A percentile compares a stretch with the other conserved stretches of the same genome.
phyloP scores from a whole-genome alignment of 441 rosid genomes.

The Pelargonium cotyledonis region DNA sequence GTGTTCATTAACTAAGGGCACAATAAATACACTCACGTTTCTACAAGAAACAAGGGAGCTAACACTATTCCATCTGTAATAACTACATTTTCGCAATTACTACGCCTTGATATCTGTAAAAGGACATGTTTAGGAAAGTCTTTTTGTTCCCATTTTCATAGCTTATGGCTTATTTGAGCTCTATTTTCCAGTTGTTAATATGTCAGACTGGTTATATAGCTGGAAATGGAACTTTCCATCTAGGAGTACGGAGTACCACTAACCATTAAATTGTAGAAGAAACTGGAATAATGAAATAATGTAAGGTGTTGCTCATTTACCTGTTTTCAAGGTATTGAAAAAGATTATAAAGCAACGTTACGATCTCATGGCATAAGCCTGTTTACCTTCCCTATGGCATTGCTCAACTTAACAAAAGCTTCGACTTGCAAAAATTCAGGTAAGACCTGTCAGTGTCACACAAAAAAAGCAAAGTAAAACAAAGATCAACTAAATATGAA shows the following conservation, averaged over 20 bases:
- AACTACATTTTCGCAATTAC: neutral
- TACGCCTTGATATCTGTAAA: neutral
- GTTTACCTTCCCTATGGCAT: conserved; percentile 59
- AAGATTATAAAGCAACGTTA: conserved; percentile 11
- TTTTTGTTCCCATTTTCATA: neutral
- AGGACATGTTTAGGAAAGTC: neutral
- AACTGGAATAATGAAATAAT: neutral
- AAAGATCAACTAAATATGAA: neutral
- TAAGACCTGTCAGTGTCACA: conserved; percentile 36
- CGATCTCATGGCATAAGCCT: conserved; percentile 13
- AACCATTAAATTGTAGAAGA: neutral
- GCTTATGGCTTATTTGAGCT: neutral
- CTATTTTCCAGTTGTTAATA: neutral
- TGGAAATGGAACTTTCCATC: neutral
- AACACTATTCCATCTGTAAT: neutral
- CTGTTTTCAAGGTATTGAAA: conserved; percentile 1
- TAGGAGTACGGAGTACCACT: neutral
- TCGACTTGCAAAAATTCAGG: conserved; percentile 67
- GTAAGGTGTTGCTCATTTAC: neutral
- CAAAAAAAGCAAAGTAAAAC: conserved; percentile 17
- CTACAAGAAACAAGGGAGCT: neutral
- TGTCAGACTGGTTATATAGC: neutral
- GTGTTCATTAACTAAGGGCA: neutral
- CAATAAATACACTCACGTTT: neutral
- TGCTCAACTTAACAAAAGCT: conserved; percentile 64